Evolutionary conservation across 2,329 filamentous ascomycete genomes (phyloP), one percentile per base, ranked within the genome.

Genomic region (Trichoderma sp.): DNA sequence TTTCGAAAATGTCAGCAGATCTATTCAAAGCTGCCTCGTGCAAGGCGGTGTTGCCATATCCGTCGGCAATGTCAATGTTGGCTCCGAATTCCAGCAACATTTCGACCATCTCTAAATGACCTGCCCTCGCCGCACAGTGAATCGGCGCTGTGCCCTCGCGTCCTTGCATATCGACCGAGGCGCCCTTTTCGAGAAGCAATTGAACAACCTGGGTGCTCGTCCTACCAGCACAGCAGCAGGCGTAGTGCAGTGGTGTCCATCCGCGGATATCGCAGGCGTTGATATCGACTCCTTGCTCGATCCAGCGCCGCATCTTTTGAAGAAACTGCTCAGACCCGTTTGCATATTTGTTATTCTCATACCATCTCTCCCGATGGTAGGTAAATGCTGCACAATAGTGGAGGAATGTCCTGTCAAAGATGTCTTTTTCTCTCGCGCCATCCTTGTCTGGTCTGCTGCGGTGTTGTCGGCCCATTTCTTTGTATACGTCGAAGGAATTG

Each of bases 201-300:
- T n/a, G 28, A 11, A 20, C 58, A 43, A 64, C 9, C 2, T 20
- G 43, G 4, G 43, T 55, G 2, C 15, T 20, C 5, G 13, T 13
- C 8, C 30, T 53, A 6, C 39, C 26, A 11, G 26, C 11, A 36
- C 15, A 9, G 17, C 20, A 7, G 15, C 68, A 64, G 8, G 68
- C 68, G n/a, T 70, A 64, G 17, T 70, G 68, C 17, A 70, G 36
- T 20, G 68, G 68, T 20, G 68, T 64, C 68, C 59, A 64, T 53
- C 47, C 57, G 7, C 39, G n/a, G 7, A 57, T 15, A 20, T 70
- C 68, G 5, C 58, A 3, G 4, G 43, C 68, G 8, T 70, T 55
- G 2, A 39, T 20, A 13, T 55, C 28, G 20, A 17, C 30, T 4
- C 43, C 68, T n/a, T 15, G 13, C 17, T 63, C 34, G 17, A 47